phyloP scores from a whole-genome alignment of 495 filamentous ascomycete genomes.

The Podospora pseudoanserina region DNA sequence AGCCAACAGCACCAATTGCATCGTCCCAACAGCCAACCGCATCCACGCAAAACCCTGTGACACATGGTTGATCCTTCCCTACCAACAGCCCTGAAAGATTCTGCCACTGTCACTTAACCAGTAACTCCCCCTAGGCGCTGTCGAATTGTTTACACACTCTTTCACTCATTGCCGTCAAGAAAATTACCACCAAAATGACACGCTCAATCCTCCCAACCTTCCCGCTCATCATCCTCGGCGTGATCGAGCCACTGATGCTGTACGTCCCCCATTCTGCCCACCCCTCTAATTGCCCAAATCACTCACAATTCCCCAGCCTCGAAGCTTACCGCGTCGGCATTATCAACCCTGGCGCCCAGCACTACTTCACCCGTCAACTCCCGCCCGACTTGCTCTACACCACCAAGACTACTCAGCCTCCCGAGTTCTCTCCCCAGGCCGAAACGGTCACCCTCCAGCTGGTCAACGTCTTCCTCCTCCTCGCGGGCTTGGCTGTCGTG shows the following conservation, averaged over 20 bases:
- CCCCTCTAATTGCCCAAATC: not conserved
- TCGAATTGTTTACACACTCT: not conserved
- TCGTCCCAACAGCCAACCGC: not conserved
- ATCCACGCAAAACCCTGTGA: not conserved
- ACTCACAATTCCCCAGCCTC: not conserved
- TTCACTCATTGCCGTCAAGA: not conserved
- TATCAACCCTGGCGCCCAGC: conserved; percentile 41
- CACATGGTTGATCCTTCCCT: not conserved
- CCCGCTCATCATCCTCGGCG: conserved; percentile 42
- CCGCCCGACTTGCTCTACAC: conserved; percentile 20
- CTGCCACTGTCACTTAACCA: no score
- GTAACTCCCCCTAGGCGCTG: no score
- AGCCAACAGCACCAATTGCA: not conserved
- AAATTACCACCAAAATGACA: conserved; percentile 24
- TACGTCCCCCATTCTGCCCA: conserved; percentile 29
- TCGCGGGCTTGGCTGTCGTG: conserved; percentile 50
- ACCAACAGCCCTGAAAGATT: no score
- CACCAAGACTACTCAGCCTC: conserved; percentile 28
- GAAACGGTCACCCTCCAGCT: conserved; percentile 55
- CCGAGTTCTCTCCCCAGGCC: conserved; percentile 40
- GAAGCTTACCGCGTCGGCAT: not conserved
- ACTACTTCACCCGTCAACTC: conserved; percentile 52
- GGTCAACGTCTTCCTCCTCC: conserved; percentile 54
- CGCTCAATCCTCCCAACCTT: conserved; percentile 28
- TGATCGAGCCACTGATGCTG: conserved; percentile 58